Conservation (phyloP, 345 rosid species). For the Euphorbia peplus region DNA sequence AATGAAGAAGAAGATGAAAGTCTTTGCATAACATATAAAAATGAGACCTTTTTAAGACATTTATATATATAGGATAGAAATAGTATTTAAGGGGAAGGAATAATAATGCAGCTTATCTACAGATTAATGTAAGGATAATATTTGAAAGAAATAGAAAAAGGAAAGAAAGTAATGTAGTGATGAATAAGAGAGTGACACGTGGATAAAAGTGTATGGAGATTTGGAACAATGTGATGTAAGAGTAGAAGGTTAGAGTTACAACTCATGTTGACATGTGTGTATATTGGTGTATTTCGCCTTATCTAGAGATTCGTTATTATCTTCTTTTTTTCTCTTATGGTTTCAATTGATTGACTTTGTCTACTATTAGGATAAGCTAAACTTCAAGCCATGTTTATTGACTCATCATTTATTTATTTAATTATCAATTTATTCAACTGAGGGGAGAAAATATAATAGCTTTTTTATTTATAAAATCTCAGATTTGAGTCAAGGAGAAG, state of each 20-base stretch:
- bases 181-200: not conserved
- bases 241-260: slow-evolving; percentile 12
- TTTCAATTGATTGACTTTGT: slow-evolving; percentile 7
- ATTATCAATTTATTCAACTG: no score
- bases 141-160: no score
- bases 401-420: slow-evolving; percentile 2
- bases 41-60: no score
- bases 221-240: not conserved
- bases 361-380: slow-evolving; percentile 14
- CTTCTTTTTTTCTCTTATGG: slow-evolving; percentile 23
- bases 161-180: not conserved
- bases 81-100: slow-evolving; percentile 1
- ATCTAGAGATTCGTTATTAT: slow-evolving; percentile 29
- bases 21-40: no score
- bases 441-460: no score
- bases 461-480: not conserved
- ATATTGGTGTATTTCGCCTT: slow-evolving; percentile 7
- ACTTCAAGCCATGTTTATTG: slow-evolving; percentile 9
- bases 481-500: not conserved
- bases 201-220: slow-evolving; percentile 13
- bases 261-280: slow-evolving; percentile 5
- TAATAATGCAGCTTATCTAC: not conserved
- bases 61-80: not conserved
- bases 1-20: no score
- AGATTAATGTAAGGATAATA: no score